A percentile compares a stretch with the other conserved stretches of the same genome.
Conservation (phyloP, 352 stramenopile genomes). For the Phytophthora pseudosyringae region DNA sequence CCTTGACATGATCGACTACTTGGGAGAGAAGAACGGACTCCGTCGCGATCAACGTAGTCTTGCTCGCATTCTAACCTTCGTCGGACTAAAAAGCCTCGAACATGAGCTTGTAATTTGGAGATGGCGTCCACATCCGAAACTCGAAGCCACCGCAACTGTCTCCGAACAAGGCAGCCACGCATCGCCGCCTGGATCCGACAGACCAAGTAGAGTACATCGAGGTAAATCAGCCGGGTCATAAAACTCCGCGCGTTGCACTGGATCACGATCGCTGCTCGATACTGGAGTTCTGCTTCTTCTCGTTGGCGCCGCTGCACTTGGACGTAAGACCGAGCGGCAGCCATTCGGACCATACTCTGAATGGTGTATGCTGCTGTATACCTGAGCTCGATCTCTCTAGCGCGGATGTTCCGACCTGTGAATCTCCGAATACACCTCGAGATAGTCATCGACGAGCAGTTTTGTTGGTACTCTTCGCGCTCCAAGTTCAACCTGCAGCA, state of each 20-base stretch:
- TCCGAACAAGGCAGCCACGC: constrained; percentile 70
- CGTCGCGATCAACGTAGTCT: neutral
- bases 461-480: constrained; percentile 14
- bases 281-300: constrained; percentile 10
- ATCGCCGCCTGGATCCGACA: constrained; percentile 77
- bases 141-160: constrained; percentile 56
- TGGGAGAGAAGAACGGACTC: neutral
- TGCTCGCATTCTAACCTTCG: constrained; percentile 10
- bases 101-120: constrained; percentile 52
- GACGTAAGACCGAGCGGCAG: constrained; percentile 27
- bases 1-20: constrained; percentile 3
- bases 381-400: constrained; percentile 36
- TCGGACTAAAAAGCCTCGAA: constrained; percentile 44
- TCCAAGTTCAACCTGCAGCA: constrained; percentile 26
- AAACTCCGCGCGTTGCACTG: constrained; percentile 60
- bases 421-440: constrained; percentile 45
- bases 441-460: constrained; percentile 49
- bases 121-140: constrained; percentile 54
- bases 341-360: constrained; percentile 50
- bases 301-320: constrained; percentile 13
- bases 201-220: constrained; percentile 82
- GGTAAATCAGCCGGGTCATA: constrained; percentile 79
- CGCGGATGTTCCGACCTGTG: constrained; percentile 32
- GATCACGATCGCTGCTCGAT: constrained; percentile 55
- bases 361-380: constrained; percentile 49